Base-by-base conservation (phyloP, 176 grass and related monocot genomes). In the Raddia guianensis region DNA sequence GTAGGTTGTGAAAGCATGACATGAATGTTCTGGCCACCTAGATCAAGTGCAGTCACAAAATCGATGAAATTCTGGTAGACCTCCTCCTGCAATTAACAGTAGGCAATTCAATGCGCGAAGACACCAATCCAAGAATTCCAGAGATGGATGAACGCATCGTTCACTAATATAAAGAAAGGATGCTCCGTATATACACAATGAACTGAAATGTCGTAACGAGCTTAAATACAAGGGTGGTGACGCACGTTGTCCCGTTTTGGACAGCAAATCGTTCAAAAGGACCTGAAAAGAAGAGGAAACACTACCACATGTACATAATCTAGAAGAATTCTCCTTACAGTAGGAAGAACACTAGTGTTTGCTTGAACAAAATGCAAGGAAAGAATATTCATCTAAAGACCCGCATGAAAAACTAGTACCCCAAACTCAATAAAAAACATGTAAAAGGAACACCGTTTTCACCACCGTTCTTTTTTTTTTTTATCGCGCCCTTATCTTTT, bases 231-330 rank as follows among this genome's bases (percentile, higher is more conserved):
- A 71, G 66, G 6, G 73, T 66, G 15, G 27, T 32, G 27, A 55
- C 21, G 73, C 51, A 44, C 5, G 53, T 21, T 14, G n/a, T 70
- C 57, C 55, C 47, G 58, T 56, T 12, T 48, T 6, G 20, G 45
- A 63, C 44, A 46, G 37, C 19, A 71, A 32, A 53, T 63, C 32
- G 55, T 53, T 83, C 67, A 80, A 52, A 74, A 80, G 52, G 47
- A 76, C 74, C 69, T 63, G 49, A 47, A 68, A 53, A 47, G 72
- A 63, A 70, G 37, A 72, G 58, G 33, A 80, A 84, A 73, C 37
- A 35, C 76, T 73, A 65, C 42, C 27, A 77, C 56, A 82, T 83
- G 47, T 73, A 78, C 86, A 87, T 64, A 78, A 87, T 18, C 57
- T 66, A 42, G 80, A 87, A 60, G 70, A 81, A 67, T 75, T 67